Percentiles rank a stretch among this genome's conserved stretches.
Evolutionary conservation across 192 early-diverging fungal species (phyloP).

Genomic region (Chytriomyces sp.): DNA sequence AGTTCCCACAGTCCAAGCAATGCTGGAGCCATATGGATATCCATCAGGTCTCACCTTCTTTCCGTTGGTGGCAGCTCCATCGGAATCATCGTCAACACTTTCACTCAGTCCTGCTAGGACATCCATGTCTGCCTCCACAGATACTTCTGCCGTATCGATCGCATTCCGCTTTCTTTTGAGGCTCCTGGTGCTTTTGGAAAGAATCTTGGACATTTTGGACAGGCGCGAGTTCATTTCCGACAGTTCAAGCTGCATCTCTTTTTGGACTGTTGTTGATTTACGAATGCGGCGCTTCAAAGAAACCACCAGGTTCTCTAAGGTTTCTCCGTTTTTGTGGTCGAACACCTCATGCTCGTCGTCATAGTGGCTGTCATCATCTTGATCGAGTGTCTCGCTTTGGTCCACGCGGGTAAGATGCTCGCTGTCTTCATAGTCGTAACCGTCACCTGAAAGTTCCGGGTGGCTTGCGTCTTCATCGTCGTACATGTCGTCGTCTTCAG

Average conservation of each 20-base stretch:
- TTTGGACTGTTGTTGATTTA: not conserved
- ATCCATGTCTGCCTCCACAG: not conserved
- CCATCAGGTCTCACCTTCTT: not conserved
- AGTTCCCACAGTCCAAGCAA: not conserved
- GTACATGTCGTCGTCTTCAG: not conserved
- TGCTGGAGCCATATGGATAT: not conserved
- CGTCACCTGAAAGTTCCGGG: not conserved
- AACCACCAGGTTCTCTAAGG: not conserved
- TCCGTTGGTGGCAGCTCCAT: not conserved
- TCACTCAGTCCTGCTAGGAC: not conserved
- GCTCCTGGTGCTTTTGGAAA: not conserved
- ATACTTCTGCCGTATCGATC: not conserved
- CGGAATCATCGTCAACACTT: not conserved
- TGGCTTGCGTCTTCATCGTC: not conserved
- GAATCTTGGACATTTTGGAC: not conserved
- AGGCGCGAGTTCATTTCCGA: not conserved
- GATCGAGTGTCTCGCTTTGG: too few species aligned
- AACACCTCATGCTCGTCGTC: not conserved
- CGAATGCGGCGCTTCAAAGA: not conserved
- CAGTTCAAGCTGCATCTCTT: not conserved
- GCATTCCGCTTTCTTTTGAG: not conserved
- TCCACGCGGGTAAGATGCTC: not conserved
- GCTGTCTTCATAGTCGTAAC: not conserved
- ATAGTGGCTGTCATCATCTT: not conserved
- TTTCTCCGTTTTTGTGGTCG: not conserved